These are phyloP conservation scores for Saccharomycopsis capsularis DNA, from an alignment of 805 yeast species.

Conservation along the genomic window DNA sequence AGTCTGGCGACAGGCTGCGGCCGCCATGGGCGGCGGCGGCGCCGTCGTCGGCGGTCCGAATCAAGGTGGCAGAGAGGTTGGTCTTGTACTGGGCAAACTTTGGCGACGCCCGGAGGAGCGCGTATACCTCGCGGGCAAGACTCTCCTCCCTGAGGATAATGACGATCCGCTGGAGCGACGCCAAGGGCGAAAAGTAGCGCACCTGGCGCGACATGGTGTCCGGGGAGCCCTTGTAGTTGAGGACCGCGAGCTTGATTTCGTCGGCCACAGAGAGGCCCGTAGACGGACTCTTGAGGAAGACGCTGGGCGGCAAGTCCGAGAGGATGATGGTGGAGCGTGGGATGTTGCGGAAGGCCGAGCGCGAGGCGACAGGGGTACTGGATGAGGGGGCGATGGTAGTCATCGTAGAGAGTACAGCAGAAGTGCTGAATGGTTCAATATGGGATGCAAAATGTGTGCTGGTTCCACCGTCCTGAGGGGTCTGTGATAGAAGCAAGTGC, in stretches of 20 bases:
- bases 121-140: slow-evolving; percentile 3
- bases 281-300: slow-evolving; percentile 6
- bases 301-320: slow-evolving; percentile 6
- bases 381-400: not conserved
- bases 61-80: slow-evolving; percentile 8
- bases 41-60: not conserved
- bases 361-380: too few species aligned
- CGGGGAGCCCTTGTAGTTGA: slow-evolving; percentile 6
- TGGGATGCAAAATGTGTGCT: too few species aligned
- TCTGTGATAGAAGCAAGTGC: too few species aligned
- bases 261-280: slow-evolving; percentile 13
- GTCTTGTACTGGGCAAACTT: slow-evolving; percentile 3
- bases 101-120: not conserved
- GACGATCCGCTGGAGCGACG: slow-evolving; percentile 13
- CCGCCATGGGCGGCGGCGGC: not conserved
- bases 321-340: slow-evolving; percentile 19
- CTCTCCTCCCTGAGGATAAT: slow-evolving; percentile 9
- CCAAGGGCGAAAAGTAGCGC: slow-evolving; percentile 10
- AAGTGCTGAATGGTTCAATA: not conserved
- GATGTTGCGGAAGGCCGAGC: not conserved
- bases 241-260: slow-evolving; percentile 14
- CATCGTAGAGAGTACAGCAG: not conserved
- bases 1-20: not conserved
- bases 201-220: not conserved
- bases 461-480: too few species aligned